Percentiles rank a stretch among this genome's conserved stretches.
phyloP scores from a whole-genome alignment of 140 eudicot genomes.

The Ambrosia hybrid region DNA sequence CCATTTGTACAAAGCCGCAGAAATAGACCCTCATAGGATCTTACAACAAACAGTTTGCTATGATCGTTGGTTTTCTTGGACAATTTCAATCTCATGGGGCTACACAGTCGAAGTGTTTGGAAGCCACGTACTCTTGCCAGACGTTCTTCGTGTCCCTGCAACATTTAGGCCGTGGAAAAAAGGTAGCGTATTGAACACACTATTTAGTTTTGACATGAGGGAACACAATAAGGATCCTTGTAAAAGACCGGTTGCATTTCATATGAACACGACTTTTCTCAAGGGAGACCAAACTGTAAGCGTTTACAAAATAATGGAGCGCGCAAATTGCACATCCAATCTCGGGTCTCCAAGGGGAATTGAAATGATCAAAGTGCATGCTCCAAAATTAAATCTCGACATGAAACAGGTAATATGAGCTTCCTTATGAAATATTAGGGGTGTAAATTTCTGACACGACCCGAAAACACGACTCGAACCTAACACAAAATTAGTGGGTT shows the following conservation, averaged over 20 bases:
- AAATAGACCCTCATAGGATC: slow-evolving; percentile 61
- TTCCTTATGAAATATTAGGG: no score
- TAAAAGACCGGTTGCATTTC: slow-evolving; percentile 59
- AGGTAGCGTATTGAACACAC: slow-evolving; percentile 21
- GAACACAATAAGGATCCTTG: slow-evolving; percentile 58
- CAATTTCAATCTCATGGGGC: slow-evolving; percentile 88
- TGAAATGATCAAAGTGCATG: slow-evolving; percentile 57
- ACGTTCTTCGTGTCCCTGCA: slow-evolving; percentile 57
- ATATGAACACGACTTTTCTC: slow-evolving; percentile 40
- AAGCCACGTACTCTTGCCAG: slow-evolving; percentile 47
- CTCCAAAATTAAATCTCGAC: slow-evolving; percentile 46
- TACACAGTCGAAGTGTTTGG: slow-evolving; percentile 63
- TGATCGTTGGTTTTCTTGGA: slow-evolving; percentile 85
- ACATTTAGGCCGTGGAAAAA: slow-evolving; percentile 62
- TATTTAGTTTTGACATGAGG: slow-evolving; percentile 45
- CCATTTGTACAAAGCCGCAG: slow-evolving; percentile 53
- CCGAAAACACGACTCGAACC: no score
- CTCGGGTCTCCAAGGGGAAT: slow-evolving; percentile 54
- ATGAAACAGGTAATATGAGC: slow-evolving; percentile 52
- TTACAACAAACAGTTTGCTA: slow-evolving; percentile 83
- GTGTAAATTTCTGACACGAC: no score
- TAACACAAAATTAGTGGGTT: no score
- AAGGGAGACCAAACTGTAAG: slow-evolving; percentile 38
- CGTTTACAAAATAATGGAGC: slow-evolving; percentile 33
- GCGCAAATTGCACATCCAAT: slow-evolving; percentile 39